A percentile compares a stretch with the other conserved stretches of the same genome.
Conservation (phyloP, 192 early-diverging fungal species). For the Lunasporangiospora selenospora region DNA sequence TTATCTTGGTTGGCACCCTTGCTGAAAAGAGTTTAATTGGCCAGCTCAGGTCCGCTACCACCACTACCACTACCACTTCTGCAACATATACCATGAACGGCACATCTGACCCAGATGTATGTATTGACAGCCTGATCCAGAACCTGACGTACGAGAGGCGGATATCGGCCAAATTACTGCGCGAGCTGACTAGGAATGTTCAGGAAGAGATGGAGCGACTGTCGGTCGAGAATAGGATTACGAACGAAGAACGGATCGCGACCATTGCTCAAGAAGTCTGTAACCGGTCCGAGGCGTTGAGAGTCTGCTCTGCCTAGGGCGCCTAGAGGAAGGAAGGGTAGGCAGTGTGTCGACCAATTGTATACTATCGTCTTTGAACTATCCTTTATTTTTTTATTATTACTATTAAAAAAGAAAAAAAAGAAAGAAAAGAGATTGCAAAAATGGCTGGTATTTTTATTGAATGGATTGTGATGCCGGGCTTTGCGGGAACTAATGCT, state of each 20-base stretch:
- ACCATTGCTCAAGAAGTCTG: conserved; percentile 35
- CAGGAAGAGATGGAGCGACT: conserved; percentile 36
- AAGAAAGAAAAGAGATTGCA: conserved; percentile 50
- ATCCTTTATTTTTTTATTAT: too few relatives aligned
- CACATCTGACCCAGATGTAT: too few relatives aligned
- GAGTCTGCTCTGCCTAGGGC: too few relatives aligned
- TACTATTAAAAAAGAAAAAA: too few relatives aligned
- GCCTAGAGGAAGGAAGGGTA: too few relatives aligned
- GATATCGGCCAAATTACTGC: conserved; percentile 12
- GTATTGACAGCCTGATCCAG: conserved; percentile 26
- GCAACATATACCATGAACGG: too few relatives aligned
- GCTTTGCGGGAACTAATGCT: too few relatives aligned
- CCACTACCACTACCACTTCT: too few relatives aligned
- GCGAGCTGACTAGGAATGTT: conserved; percentile 9
- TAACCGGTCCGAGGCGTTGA: conserved; percentile 11
- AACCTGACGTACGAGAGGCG: conserved; percentile 2
- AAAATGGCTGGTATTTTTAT: conserved; percentile 50
- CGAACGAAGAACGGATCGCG: conserved; percentile 23
- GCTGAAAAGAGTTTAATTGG: conserved; percentile 26
- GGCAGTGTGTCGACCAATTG: too few relatives aligned
- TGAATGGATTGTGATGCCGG: conserved; percentile 22
- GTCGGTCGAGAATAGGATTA: conserved; percentile 18
- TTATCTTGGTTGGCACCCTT: conserved; percentile 33
- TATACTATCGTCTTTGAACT: too few relatives aligned
- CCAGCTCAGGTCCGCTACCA: too few relatives aligned